Evolutionary conservation across 2,329 filamentous ascomycete genomes (phyloP), one percentile per base, ranked within the genome.

Genomic region (Botrytis cinerea): DNA sequence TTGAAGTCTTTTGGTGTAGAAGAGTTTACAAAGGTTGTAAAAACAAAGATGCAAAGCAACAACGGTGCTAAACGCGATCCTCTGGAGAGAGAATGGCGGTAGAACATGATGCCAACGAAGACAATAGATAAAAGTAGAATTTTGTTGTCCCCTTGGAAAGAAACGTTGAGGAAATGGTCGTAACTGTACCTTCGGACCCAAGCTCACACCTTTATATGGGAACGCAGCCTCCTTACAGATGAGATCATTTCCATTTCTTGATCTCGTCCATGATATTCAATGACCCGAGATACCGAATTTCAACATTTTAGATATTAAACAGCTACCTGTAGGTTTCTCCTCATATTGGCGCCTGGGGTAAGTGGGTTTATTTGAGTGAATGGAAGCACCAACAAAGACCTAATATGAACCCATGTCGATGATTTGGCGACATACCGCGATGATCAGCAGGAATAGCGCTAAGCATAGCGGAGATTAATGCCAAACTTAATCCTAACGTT

Each of bases 311-410:
- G 16, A 7, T 48, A 57, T 22, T 16, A 14, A 43, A 43, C 20
- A 9, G 5, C 25, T 32, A n/a, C 66, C 43, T 43, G 38, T 69
- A 57, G 48, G 43, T 46, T 32, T 54, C 63, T 61, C 46, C 48
- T 35, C 51, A 59, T 18, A 40, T 20, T 45, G n/a, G 45, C n/a
- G 51, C 51, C 71, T 73, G 63, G 63, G 71, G 63, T 61, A 69
- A 54, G 32, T 62, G 28, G 28, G 9, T 10, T 61, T 38, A 32
- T 32, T 51, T 35, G 9, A 67, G 51, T 69, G 48, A 69, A 73
- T 32, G 61, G 40, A 54, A 63, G 43, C 25, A 61, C 63, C 40
- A 61, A 60, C 38, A 35, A 54, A 25, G 45, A 28, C 59, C 22
- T 45, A 57, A 48, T 45, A 38, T 59, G 38, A 22, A 48, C 40